phyloP scores from a whole-genome alignment of 208 protist genomes.

The Lotmaria passim region DNA sequence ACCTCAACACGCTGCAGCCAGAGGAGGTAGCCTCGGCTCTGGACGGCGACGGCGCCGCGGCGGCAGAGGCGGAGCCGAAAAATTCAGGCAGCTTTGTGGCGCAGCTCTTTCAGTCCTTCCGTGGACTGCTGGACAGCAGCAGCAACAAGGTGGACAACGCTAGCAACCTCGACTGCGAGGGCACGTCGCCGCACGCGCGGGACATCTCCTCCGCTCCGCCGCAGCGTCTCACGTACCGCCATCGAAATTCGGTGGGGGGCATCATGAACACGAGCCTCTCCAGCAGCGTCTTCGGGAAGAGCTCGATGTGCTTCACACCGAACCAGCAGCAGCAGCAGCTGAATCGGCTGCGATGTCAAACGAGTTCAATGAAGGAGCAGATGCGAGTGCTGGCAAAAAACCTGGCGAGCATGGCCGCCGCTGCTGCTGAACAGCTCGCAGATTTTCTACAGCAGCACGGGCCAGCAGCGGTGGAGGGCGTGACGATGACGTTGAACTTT shows the following conservation, averaged over 20 bases:
- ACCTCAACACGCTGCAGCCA: not conserved
- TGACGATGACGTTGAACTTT: conserved; percentile 15
- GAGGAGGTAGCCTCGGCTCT: not conserved
- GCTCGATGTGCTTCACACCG: not conserved
- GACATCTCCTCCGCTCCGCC: conserved; percentile 38
- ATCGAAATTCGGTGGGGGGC: not conserved
- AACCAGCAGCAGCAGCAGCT: conserved; percentile 4
- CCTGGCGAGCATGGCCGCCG: conserved; percentile 2
- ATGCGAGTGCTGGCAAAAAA: conserved; percentile 11
- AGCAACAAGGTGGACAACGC: not conserved
- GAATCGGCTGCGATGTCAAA: conserved; percentile 6
- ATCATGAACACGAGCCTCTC: not conserved
- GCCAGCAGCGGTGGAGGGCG: conserved; percentile 11
- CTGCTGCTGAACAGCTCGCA: not conserved
- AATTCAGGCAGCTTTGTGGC: conserved; percentile 13
- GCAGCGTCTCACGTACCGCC: conserved; percentile 24
- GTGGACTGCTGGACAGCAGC: not conserved
- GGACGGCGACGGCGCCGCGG: not conserved
- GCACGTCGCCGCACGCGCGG: conserved; percentile 7
- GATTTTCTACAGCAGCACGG: conserved; percentile 33
- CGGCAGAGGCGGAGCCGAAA: not conserved
- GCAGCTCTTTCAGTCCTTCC: conserved; percentile 23
- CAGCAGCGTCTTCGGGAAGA: not conserved
- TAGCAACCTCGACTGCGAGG: not conserved
- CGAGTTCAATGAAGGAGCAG: conserved; percentile 4